Evolutionary conservation across 2,329 filamentous ascomycete species (phyloP).

Genomic region (Exophiala sp.): DNA sequence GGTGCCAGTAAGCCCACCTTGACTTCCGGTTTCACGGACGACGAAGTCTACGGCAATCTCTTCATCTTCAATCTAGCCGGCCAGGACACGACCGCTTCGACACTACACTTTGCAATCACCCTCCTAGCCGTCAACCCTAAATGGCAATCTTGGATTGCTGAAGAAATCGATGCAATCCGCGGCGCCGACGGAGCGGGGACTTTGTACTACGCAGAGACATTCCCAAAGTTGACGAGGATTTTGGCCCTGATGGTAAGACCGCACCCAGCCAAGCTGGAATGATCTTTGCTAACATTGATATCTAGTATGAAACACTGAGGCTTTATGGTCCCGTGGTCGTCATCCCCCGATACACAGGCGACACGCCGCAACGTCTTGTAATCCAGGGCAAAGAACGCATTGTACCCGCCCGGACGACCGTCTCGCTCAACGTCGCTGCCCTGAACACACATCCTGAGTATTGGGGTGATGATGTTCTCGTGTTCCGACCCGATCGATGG

Average conservation of each 20-base stretch:
- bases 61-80: slow-evolving; percentile 48
- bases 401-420: slow-evolving; percentile 26
- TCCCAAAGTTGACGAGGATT: slow-evolving; percentile 43
- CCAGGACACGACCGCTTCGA: slow-evolving; percentile 31
- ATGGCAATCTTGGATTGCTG: slow-evolving; percentile 22
- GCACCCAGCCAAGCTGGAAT: too few relatives aligned
- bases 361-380: slow-evolving; percentile 16
- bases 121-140: slow-evolving; percentile 23
- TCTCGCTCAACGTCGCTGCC: slow-evolving; percentile 29
- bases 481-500: slow-evolving; percentile 37
- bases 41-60: slow-evolving; percentile 45
- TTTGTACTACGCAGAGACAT: slow-evolving; percentile 44
- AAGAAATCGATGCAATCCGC: slow-evolving; percentile 23
- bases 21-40: slow-evolving; percentile 32
- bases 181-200: slow-evolving; percentile 24
- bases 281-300: neutral
- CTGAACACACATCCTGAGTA: slow-evolving; percentile 30
- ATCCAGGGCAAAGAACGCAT: slow-evolving; percentile 17
- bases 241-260: slow-evolving; percentile 47
- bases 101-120: slow-evolving; percentile 23
- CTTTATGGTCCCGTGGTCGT: slow-evolving; percentile 26
- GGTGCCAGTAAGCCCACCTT: neutral
- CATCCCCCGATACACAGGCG: slow-evolving; percentile 23
- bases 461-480: slow-evolving; percentile 30
- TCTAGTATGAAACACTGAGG: slow-evolving; percentile 30